Percentiles rank a stretch among this genome's conserved stretches.
Evolutionary conservation across 2,329 filamentous ascomycete species (phyloP).

Genomic region (Colletotrichum acutatum): DNA sequence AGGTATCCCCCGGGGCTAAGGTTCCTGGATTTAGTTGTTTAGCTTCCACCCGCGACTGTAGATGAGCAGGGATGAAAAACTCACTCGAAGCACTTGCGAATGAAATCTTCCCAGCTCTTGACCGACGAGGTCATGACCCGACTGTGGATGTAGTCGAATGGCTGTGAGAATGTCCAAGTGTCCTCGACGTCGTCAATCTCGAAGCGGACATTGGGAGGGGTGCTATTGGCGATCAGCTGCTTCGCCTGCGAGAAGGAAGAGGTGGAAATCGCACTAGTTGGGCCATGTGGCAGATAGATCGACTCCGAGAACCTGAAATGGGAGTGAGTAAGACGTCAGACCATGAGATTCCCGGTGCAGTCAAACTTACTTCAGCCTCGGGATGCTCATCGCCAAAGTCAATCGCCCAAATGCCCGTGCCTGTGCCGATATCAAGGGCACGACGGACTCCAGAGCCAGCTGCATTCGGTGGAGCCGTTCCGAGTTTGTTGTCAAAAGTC

Average conservation of each 20-base stretch:
- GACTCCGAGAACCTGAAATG: conserved; percentile 55
- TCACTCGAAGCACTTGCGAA: conserved; percentile 32
- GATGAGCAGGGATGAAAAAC: background rate
- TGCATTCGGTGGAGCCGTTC: conserved; percentile 39
- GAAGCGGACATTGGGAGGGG: conserved; percentile 57
- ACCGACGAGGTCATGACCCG: conserved; percentile 36
- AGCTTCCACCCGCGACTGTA: too few species aligned
- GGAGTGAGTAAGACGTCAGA: background rate
- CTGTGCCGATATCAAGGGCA: conserved; percentile 40
- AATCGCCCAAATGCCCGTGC: conserved; percentile 41
- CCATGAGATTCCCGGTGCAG: too few species aligned
- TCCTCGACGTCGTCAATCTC: conserved; percentile 54
- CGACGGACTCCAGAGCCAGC: conserved; percentile 5
- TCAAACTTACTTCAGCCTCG: conserved; percentile 39
- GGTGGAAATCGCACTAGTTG: conserved; percentile 56
- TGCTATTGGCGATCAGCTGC: conserved; percentile 36
- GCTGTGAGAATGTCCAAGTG: conserved; percentile 48
- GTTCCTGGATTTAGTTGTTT: conserved; percentile 22
- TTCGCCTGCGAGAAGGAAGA: conserved; percentile 38
- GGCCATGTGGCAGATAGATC: conserved; percentile 68
- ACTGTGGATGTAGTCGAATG: conserved; percentile 42
- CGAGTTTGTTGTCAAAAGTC: conserved; percentile 45
- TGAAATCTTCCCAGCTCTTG: conserved; percentile 36
- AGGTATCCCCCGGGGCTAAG: conserved; percentile 56
- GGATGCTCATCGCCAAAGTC: conserved; percentile 44